Percentiles rank a stretch among this genome's conserved stretches.
These are phyloP conservation scores for Mycena pura DNA, from an alignment of 768 basidiomycete genomes.

Conservation along the genomic window DNA sequence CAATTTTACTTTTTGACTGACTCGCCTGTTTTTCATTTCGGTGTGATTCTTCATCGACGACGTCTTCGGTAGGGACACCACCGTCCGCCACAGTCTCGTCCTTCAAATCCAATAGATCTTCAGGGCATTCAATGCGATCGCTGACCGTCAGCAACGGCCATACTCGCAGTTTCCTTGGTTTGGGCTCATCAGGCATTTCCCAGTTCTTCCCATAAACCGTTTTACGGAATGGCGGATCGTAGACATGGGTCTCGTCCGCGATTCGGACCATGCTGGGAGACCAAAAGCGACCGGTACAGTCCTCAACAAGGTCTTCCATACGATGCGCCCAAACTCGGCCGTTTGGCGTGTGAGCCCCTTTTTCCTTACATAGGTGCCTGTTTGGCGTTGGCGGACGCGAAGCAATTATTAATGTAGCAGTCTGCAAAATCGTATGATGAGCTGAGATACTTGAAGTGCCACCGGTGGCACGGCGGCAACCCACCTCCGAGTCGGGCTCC, in stretches of 20 bases:
- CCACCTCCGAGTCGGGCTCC: no score
- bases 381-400: not conserved
- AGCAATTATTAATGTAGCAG: no score
- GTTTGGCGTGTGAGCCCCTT: not conserved
- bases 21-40: no score
- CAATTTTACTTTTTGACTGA: no score
- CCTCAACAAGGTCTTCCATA: not conserved
- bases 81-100: not conserved
- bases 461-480: no score
- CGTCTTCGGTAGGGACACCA: not conserved
- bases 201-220: not conserved
- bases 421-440: no score
- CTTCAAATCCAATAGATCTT: not conserved
- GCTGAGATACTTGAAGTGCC: no score
- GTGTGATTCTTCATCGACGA: no score
- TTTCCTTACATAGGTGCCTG: not conserved
- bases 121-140: not conserved
- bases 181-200: slow-evolving; percentile 6
- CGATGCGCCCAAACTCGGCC: slow-evolving; percentile 1
- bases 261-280: slow-evolving; percentile 1
- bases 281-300: not conserved
- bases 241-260: not conserved
- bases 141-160: slow-evolving; percentile 10
- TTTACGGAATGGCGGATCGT: not conserved
- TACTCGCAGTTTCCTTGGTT: slow-evolving; percentile 8